Evolutionary conservation across 176 grass and related monocot genomes (phyloP), one percentile per base, ranked within the genome.

Genomic region (Zoysia japonica): DNA sequence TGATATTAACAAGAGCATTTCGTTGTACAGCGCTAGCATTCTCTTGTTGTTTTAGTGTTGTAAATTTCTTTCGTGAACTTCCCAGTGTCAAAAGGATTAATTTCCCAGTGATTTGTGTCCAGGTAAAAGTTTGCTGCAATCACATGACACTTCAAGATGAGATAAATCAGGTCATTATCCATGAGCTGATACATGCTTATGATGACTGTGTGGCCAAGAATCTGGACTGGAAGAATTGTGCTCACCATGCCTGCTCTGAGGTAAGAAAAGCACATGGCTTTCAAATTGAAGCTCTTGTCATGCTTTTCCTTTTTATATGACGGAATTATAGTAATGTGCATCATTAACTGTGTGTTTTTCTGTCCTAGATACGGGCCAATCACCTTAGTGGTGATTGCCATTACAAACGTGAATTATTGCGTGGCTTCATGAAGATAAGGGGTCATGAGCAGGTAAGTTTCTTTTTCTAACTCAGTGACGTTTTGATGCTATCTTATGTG

Each of bases 211-310:
- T 91, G 71, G 71, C 35, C 65, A 99, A 95, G 84, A 94, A 97
- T 79, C 0, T 99, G 46, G 79, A 95, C 61, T 93, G 92, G 92
- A 89, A 40, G 64, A 95, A 99, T 89, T 99, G 96, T 68, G 92
- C 75, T 66, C 96, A 99, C 75, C 92, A 99, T 88, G 96, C 90
- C 85, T 99, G 96, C 84, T 93, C 92, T 17, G 96, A 95, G 92
- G 96, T 93, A 93, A 72, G 20, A 36, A 77, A 82, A 5, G 67
- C 52, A 15, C 57, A 64, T 63, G 15, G n/a, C 54, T 55, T 70
- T 43, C 70, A 42, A 82, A 55, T 36, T 79, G 17, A 17, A 80
- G 11, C 65, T 42, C n/a, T 49, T 72, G 6, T 2, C 56, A 69
- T 79, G 56, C 20, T 35, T 44, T 76, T 16, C 28, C 4, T 17